phyloP scores from a whole-genome alignment of 176 grass and related monocot genomes.

The Carex kokanica region DNA sequence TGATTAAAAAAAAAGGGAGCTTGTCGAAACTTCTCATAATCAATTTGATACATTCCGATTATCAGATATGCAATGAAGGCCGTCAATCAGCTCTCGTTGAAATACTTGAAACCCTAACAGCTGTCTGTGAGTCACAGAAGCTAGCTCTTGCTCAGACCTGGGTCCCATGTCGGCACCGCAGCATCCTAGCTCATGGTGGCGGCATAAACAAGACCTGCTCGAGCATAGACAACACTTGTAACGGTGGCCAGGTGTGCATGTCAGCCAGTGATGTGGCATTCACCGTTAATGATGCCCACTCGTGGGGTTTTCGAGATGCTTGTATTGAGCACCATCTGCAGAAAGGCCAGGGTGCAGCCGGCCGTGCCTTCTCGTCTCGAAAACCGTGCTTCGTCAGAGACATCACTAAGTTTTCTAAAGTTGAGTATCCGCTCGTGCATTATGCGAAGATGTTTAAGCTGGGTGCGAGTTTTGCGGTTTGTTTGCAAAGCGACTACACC shows the following conservation, averaged over 20 bases:
- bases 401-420: slow-evolving; percentile 61
- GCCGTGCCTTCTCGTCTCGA: slow-evolving; percentile 51
- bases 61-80: slow-evolving; percentile 93
- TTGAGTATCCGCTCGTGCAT: slow-evolving; percentile 81
- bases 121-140: slow-evolving; percentile 77
- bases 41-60: slow-evolving; percentile 12
- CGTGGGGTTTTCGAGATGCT: slow-evolving; percentile 96
- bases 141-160: slow-evolving; percentile 92
- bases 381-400: slow-evolving; percentile 79
- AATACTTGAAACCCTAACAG: slow-evolving; percentile 76
- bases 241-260: slow-evolving; percentile 73
- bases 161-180: slow-evolving; percentile 81
- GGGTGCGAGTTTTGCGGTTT: slow-evolving; percentile 72
- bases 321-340: slow-evolving; percentile 95
- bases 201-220: slow-evolving; percentile 80
- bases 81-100: slow-evolving; percentile 83
- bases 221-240: slow-evolving; percentile 80
- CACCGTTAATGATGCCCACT: slow-evolving; percentile 67
- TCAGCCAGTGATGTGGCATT: slow-evolving; percentile 90
- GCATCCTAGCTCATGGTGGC: slow-evolving; percentile 78
- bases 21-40: slow-evolving; percentile 31
- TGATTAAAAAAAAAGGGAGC: too few relatives aligned
- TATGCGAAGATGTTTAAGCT: slow-evolving; percentile 85
- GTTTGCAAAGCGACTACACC: slow-evolving; percentile 71
- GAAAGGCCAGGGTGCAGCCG: slow-evolving; percentile 83